Base-by-base conservation (phyloP, 768 basidiomycete species). In the Leccinum arenicola region DNA sequence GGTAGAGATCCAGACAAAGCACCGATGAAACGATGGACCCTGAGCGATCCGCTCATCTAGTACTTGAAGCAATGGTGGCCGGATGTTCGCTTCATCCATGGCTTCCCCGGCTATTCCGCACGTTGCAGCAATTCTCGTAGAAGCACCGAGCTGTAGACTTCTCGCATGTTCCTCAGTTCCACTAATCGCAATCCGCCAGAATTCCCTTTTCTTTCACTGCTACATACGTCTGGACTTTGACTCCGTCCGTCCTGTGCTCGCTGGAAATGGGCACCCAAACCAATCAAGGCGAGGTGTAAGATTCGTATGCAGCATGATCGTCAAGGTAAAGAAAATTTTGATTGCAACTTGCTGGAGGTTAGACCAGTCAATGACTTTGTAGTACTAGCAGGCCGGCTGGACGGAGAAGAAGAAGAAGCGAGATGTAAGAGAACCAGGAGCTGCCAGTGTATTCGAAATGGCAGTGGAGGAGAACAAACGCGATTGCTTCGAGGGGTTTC, bases 301-400 rank as follows among this genome's bases (percentile, higher is more conserved):
- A 1, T 45, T 45, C 19, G 43, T n/a, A 21, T 47, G 45, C 45
- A 7, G 10, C 45, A 47, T 5, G 45, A 21, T 47, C 19, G 11
- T n/a, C 19, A 19, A 47, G 43, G 10, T 21, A 21, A 19, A 47
- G 9, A 6, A 19, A 3, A 0, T 47, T 47, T 90, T 1, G 90
- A 93, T 47, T 47, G 45, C 9, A 5, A 19, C 4, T 11, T 31
- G 31, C n/a, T 45, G 5, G 17, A 15, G 8, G 9, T 43, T 9
- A 9, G 40, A 9, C 40, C 4, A 43, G n/a, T n/a, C 9, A 6
- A 43, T 43, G 40, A 17, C 38, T 2, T n/a, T 6, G 40, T 6
- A 43, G 43, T 45, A n/a, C n/a, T n/a, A 19, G 9, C 3, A 10
- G 43, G 4, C 19, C 5, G 43, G n/a, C 7, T 1, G 8, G 9